Base-by-base conservation (phyloP, 768 basidiomycete genomes). In the Antrodiella citrinella region DNA sequence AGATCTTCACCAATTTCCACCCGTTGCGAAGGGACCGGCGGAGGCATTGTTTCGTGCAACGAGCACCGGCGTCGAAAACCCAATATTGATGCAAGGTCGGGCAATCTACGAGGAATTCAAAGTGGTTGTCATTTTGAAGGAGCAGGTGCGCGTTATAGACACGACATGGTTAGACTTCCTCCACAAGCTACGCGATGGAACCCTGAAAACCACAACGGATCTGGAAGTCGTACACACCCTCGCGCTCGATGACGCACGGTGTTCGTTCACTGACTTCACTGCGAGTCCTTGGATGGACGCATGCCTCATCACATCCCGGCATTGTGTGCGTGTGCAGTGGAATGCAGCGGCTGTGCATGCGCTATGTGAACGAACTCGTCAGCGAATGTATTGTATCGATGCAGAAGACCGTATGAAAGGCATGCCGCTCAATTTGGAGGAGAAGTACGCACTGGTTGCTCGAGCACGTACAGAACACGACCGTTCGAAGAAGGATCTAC, bases 1-100 rank as follows among this genome's bases (percentile, higher is more conserved):
- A 0, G 71, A 75, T 45, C 65, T 73, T 12, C 72, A 75, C 48
- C 74, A 74, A 56, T 74, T 76, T 52, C 73, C 72, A 2, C 72
- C 71, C 0, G 72, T 76, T 11, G 53, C 51, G 10, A 13, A 4
- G 0, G 58, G 47, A 3, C 47, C 54, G 1, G 19, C 21, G 4
- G 64, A 62, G 15, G 50, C 65, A 9, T 58, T 69, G 4, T 68
- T 54, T 45, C 38, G 53, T 4, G 51, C 59, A 3, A 15, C 23
- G 0, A 54, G 44, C n/a, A 2, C 15, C 10, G 51, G 21, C 26
- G n/a, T 20, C 23, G 2, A 26, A 4, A 2, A 7, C 19, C n/a
- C 40, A 49, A 3, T 18, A 25, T 1, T 18, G 42, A 12, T 38
- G 48, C 2, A 15, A 7, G 57, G 57, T 2, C 15, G 51, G 10